Percentiles rank a stretch among this genome's conserved stretches.
phyloP scores from a whole-genome alignment of 768 basidiomycete genomes.

The Leucocoprinus sp. region DNA sequence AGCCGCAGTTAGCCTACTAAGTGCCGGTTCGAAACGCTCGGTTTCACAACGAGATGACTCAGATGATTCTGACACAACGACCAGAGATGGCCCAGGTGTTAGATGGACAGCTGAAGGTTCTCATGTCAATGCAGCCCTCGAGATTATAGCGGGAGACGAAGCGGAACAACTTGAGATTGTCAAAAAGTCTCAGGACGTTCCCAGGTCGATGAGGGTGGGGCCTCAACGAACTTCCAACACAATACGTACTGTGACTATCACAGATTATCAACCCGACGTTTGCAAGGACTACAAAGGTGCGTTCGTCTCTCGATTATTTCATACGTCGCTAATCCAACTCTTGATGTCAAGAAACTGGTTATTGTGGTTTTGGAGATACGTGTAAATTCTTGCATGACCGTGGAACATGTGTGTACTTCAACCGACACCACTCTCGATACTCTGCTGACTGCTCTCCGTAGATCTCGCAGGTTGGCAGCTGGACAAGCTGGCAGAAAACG shows the following conservation, averaged over 20 bases:
- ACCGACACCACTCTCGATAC: not conserved
- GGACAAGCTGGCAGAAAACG: conserved; percentile 81
- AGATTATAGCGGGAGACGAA: conserved; percentile 79
- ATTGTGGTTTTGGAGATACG: conserved; percentile 97
- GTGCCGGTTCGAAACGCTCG: conserved; percentile 39
- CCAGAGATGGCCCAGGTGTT: conserved; percentile 59
- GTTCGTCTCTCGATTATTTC: too few species aligned
- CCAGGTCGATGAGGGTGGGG: conserved; percentile 81
- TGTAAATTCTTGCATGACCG: conserved; percentile 99
- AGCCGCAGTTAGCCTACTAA: conserved; percentile 58
- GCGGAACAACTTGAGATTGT: conserved; percentile 69
- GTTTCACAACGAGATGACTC: conserved; percentile 58
- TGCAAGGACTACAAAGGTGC: conserved; percentile 99
- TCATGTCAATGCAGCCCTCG: conserved; percentile 62
- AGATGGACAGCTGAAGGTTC: conserved; percentile 75
- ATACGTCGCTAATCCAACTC: too few species aligned
- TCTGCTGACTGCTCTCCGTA: conserved; percentile 20
- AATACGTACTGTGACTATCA: conserved; percentile 88
- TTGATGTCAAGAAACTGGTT: conserved; percentile 76
- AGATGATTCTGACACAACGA: conserved; percentile 39
- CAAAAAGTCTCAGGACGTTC: conserved; percentile 74
- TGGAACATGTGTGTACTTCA: conserved; percentile 68
- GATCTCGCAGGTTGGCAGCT: conserved; percentile 99
- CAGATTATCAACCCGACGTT: conserved; percentile 98
- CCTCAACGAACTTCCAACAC: conserved; percentile 73